Conservation (phyloP, 1,284 basidiomycete species). For the Ceratobasidium sp. region DNA sequence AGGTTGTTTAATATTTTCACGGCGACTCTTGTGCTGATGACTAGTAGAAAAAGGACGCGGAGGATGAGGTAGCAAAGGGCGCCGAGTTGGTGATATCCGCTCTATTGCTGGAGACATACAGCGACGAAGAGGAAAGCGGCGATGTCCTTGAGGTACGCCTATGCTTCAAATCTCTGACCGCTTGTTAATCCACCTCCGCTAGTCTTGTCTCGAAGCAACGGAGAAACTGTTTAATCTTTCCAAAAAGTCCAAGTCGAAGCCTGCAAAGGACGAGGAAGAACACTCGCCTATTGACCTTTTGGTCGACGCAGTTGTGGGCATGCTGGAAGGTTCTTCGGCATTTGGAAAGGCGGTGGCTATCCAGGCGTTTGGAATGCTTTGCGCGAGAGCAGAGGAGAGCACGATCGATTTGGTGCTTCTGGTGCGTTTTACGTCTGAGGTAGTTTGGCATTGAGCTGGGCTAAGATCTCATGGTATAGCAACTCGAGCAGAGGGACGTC, state of each 20-base stretch:
- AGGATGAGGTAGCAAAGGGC: constrained; percentile 53
- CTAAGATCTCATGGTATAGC: constrained; percentile 56
- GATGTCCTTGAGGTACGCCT: constrained; percentile 68
- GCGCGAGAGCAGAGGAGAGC: constrained; percentile 69
- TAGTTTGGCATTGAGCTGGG: constrained; percentile 30
- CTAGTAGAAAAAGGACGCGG: constrained; percentile 2
- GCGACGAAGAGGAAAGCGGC: constrained; percentile 61
- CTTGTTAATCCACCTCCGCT: constrained; percentile 30
- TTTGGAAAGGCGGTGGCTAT: constrained; percentile 84
- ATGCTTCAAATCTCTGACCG: neutral
- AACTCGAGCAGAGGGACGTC: constrained; percentile 72
- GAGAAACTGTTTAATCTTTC: constrained; percentile 49
- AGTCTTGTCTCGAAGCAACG: constrained; percentile 43
- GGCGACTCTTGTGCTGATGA: neutral
- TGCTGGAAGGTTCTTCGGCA: constrained; percentile 83
- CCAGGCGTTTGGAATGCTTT: constrained; percentile 80
- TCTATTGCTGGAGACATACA: constrained; percentile 73
- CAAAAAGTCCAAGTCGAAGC: constrained; percentile 57
- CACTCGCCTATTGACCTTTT: constrained; percentile 79
- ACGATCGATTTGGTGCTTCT: constrained; percentile 85
- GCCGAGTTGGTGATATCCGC: constrained; percentile 74
- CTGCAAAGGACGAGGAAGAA: constrained; percentile 52
- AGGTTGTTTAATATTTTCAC: constrained; percentile 39
- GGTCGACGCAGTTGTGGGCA: constrained; percentile 86
- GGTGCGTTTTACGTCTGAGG: constrained; percentile 58